A percentile compares a stretch with the other conserved stretches of the same genome.
Conservation (phyloP, 2,329 filamentous ascomycete species). For the Fusarium globosum region DNA sequence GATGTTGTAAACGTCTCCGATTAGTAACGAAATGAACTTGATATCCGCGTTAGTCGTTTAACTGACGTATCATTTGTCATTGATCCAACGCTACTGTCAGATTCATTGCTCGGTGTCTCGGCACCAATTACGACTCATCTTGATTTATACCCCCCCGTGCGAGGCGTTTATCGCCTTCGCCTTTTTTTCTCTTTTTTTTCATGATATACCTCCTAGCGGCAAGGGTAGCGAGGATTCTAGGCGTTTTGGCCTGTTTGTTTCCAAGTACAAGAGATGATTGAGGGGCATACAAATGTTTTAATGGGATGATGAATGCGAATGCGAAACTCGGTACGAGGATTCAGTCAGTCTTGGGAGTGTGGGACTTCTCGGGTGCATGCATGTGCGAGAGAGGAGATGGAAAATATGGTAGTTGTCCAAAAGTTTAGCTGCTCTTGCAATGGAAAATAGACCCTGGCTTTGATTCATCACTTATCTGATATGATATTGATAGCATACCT, state of each 20-base stretch:
- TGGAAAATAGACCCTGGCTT: slow-evolving; percentile 38
- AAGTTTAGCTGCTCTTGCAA: slow-evolving; percentile 42
- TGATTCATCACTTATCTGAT: background rate
- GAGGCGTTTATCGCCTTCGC: slow-evolving; percentile 36
- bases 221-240: slow-evolving; percentile 35
- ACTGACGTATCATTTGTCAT: background rate
- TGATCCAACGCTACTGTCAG: slow-evolving; percentile 2
- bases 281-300: slow-evolving; percentile 33
- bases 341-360: background rate
- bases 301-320: slow-evolving; percentile 24
- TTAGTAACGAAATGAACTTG: background rate
- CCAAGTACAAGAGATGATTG: slow-evolving; percentile 15
- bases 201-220: slow-evolving; percentile 40
- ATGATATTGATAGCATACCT: background rate
- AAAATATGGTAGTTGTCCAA: slow-evolving; percentile 37
- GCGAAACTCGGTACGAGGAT: background rate
- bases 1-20: slow-evolving; percentile 1
- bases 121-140: slow-evolving; percentile 42
- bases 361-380: background rate
- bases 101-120: slow-evolving; percentile 22
- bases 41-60: background rate
- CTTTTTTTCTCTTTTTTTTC: slow-evolving; percentile 40
- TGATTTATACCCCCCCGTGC: slow-evolving; percentile 46
- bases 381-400: slow-evolving; percentile 10
- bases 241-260: slow-evolving; percentile 40